Evolutionary conservation across 129 eudicot species (phyloP), one percentile per base, ranked within the genome.

Genomic region (Flaveria linearis): DNA sequence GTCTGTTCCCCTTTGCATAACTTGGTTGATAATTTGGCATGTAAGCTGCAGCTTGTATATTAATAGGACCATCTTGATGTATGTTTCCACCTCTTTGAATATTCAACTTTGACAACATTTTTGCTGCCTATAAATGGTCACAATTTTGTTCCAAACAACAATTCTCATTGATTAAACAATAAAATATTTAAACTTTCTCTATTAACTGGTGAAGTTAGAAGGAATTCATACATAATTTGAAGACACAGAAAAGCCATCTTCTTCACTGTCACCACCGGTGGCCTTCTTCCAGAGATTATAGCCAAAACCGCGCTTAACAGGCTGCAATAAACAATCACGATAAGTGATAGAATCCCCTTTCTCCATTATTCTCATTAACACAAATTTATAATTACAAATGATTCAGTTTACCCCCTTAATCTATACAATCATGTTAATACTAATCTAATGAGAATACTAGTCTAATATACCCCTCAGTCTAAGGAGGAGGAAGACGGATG

Each of bases 161-260:
- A 11, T 17, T 58, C 13, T 76, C 67, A 39, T 51, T n/a, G 56
- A 4, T 39, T 15, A 30, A 30, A 68, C 0, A 10, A 28, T 45
- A 45, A 61, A 14, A 9, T 2, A 9, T 30, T 39, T 30, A 36
- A 16, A 52, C 18, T 74, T 74, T 65, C 41, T 2, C 20, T 18
- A 57, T 41, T 2, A 58, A 20, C 41, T 13, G 53, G 62, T 56
- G 63, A 33, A 26, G 16, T 36, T 9, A 7, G 71, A 74, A 67
- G 57, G 75, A 64, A 64, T 45, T 65, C 68, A 17, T 92, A 92
- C 90, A 68, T 83, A 64, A 60, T 88, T 92, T 20, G 76, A 74
- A 62, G 93, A 89, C 79, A 79, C 85, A 79, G 86, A 45, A 74
- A 87, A 43, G 66, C 82, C 90, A 39, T 89, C 84, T 63, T 82